Evolutionary conservation across 805 yeast species (phyloP), one percentile per base, ranked within the genome.

Genomic region (Saccharomycopsis fibuligera): DNA sequence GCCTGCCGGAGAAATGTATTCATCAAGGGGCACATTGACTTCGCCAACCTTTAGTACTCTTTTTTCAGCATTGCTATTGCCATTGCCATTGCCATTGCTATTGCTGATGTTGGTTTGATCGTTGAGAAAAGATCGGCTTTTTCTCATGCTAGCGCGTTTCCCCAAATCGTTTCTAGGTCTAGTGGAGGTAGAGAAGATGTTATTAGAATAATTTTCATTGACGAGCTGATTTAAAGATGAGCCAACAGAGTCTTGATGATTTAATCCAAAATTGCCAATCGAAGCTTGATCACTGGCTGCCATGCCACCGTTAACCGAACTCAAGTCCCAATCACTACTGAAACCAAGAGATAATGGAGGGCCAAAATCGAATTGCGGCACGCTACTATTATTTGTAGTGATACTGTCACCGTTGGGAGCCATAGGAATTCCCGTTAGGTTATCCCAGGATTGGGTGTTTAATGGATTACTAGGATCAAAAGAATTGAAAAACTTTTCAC

Each of bases 311-410:
- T 35, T 45, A 22, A 29, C 41, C 2, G 49, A 43, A 27, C 47
- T 44, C 4, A 50, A 35, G n/a, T 53, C 56, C 56, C 56, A 53
- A 41, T 54, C 54, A 14, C 50, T 49, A 31, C 42, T 42, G 23
- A 53, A 46, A 17, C 50, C 47, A 12, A 54, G 56, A 4, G 46
- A 31, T 19, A 48, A 44, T 23, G 52, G 49, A 19, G 46, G 19
- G 21, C 38, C 35, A 9, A 37, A 44, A 17, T 36, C 44, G 17
- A 25, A 25, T 12, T 16, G 12, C 17, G 9, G 37, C 14, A 17
- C 9, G 5, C 6, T n/a, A 6, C 9, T 33, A 10, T 17, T 33
- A 16, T 33, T 33, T 17, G n/a, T 33, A 12, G 9, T 12, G 17
- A 16, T n/a, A 17, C 37, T 16, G n/a, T 9, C 14, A 6, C n/a